A percentile compares a stretch with the other conserved stretches of the same genome.
Evolutionary conservation across 2,329 filamentous ascomycete genomes (phyloP).

Genomic region (Xylaria sp.): DNA sequence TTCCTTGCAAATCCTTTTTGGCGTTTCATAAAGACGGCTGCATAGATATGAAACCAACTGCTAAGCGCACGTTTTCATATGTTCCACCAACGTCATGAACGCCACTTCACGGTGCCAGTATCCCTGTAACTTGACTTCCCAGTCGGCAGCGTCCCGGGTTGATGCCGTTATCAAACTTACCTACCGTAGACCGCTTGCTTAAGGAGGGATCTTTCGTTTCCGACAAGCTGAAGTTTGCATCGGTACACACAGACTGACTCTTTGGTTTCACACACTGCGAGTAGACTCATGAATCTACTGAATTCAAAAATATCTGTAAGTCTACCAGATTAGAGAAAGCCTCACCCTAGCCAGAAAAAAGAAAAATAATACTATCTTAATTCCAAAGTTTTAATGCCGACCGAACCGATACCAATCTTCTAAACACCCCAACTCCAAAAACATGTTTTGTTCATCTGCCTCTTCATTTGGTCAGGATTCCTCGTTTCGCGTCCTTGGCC

Average conservation of each 20-base stretch:
- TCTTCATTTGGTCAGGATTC: conserved; percentile 48
- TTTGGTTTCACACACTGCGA: not conserved
- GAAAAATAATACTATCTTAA: conserved; percentile 13
- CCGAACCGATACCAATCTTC: conserved; percentile 21
- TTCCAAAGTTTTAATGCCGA: conserved; percentile 18
- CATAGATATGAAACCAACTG: not conserved
- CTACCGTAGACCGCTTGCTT: not conserved
- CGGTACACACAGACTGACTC: no score
- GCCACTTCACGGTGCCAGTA: not conserved
- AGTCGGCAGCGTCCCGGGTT: not conserved
- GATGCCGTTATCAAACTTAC: not conserved
- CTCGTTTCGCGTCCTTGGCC: conserved; percentile 72
- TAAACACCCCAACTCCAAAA: conserved; percentile 30
- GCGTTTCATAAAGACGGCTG: not conserved
- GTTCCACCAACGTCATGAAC: not conserved
- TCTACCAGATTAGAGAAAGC: conserved; percentile 18
- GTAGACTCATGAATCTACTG: conserved; percentile 16
- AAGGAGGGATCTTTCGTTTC: not conserved
- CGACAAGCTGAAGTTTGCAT: no score
- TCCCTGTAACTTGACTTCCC: not conserved
- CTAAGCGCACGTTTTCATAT: not conserved
- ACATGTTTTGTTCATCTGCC: conserved; percentile 1
- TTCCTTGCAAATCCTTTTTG: not conserved
- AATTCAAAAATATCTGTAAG: conserved; percentile 17
- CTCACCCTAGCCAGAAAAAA: not conserved